Evolutionary conservation across 2,329 filamentous ascomycete species (phyloP), one percentile per base, ranked within the genome.

Genomic region (Epichloe scottii): DNA sequence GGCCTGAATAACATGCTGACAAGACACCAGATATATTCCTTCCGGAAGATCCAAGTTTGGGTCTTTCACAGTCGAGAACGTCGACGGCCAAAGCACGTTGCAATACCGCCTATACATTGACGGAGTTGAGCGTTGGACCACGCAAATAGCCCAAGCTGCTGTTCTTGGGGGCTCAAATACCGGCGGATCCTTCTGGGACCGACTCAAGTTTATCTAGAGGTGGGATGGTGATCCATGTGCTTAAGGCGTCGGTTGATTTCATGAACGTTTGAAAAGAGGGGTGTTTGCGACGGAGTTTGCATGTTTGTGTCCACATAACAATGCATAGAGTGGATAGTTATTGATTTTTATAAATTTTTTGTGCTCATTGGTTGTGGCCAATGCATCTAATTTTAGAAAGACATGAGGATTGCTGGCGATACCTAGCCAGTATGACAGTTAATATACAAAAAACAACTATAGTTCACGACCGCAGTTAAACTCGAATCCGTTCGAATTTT

Each of bases 41-140:
- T 79, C 84, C 53, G 91, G 91, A 1, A 90, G 89, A 61, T 89
- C 84, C 55, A 97, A 97, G 65, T 91, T 95, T 66, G 87, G 91
- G 2, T 60, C 67, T 2, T 68, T 70, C 50, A 87, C 88, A 21
- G 89, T 98, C 55, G 81, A 84, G 54, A 81, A 81, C 51, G 76
- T 79, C 4, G 72, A 77, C 2, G 74, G 77, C 10, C 77, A 77
- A 40, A 90, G 85, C 61, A 77, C 84, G 40, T 71, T 98, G 37
- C 84, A 82, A 45, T 97, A 95, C 62, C 78, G 81, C 4, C 71
- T 96, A 2, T 96, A 85, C 63, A 76, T 96, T 17, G 86, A 95
- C 64, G 91, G 89, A 2, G 69, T 78, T 42, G 84, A 91, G 63
- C 75, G 74, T 2, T 97, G 91, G 91, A 84, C 80, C 51, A 79